Evolutionary conservation across 352 stramenopile species (phyloP), one percentile per base, ranked within the genome.

Genomic region (Aphanomyces stellatus): DNA sequence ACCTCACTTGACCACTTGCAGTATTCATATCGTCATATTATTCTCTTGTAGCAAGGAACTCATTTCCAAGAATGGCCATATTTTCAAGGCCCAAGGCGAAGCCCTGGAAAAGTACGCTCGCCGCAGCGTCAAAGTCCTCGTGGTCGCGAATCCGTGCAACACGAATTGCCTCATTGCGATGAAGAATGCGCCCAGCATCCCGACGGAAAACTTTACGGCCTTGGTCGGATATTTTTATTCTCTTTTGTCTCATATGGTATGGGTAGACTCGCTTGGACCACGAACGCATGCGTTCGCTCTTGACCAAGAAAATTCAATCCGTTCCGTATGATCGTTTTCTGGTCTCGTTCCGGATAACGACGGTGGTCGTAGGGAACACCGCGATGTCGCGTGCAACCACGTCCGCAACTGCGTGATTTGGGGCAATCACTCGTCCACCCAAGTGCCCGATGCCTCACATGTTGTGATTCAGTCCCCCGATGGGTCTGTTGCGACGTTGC

Each of bases 351-450:
- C 48, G 65, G 13, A 87, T 30, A 90, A 91, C 56, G n/a, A n/a
- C 78, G 76, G 15, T 76, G 69, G 48, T 70, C 66, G 22, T 51
- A n/a, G n/a, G 53, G 0, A 63, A 60, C 25, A 73, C 66, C n/a
- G 69, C 88, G 10, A 87, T 79, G 37, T 76, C 4, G 53, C 56
- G 51, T 87, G 81, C 11, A 87, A 88, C 62, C 80, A 96, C 64
- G 76, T 97, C 11, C 74, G 71, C 57, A 91, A 94, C 67, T 83
- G 82, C 51, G 70, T 92, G 53, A 93, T 97, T 53, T 97, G 88
- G 87, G 91, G 91, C 60, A 97, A 97, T 69, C 91, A 97, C 80
- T 96, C 87, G 71, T 91, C 78, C 73, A 97, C 90, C 22, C 88
- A 96, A 71, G 87, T 95, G 60, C 81, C 87, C 0, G 87, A 95